Conservation (phyloP, 2,329 filamentous ascomycete species). For the Nectriaceae sp. region DNA sequence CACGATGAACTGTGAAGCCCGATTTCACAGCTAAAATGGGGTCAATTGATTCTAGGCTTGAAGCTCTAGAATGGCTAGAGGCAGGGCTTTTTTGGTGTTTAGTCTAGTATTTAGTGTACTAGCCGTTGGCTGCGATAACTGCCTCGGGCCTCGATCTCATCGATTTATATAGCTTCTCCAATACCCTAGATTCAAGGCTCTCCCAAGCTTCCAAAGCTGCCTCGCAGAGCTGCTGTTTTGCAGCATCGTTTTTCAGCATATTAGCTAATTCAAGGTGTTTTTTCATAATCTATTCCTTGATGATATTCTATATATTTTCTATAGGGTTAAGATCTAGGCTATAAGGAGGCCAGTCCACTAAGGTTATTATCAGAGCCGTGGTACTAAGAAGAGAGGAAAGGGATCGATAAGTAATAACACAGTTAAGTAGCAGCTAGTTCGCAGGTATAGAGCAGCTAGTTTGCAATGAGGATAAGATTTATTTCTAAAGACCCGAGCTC, state of each 20-base stretch:
- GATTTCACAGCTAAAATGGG: not conserved
- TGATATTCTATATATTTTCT: slow-evolving; percentile 13
- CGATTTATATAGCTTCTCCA: slow-evolving; percentile 4
- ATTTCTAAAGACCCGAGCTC: too few relatives aligned
- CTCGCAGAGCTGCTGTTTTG: not conserved
- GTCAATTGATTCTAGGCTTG: not conserved
- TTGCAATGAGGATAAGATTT: too few relatives aligned
- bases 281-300: slow-evolving; percentile 11
- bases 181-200: slow-evolving; percentile 2
- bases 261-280: slow-evolving; percentile 3
- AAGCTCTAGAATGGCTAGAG: not conserved
- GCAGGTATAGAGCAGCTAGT: too few relatives aligned
- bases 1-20: too few relatives aligned
- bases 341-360: slow-evolving; percentile 9
- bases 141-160: slow-evolving; percentile 1
- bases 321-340: slow-evolving; percentile 14
- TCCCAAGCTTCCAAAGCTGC: slow-evolving; percentile 5
- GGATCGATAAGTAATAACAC: too few relatives aligned
- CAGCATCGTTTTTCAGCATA: not conserved
- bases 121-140: slow-evolving; percentile 1
- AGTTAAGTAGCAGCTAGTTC: too few relatives aligned
- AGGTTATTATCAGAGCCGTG: too few relatives aligned
- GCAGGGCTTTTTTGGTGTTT: not conserved
- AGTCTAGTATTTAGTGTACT: slow-evolving; percentile 10
- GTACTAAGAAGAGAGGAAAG: too few relatives aligned